phyloP scores from a whole-genome alignment of 2,329 filamentous ascomycete species.

The Ceratocystis cacaofunesta region DNA sequence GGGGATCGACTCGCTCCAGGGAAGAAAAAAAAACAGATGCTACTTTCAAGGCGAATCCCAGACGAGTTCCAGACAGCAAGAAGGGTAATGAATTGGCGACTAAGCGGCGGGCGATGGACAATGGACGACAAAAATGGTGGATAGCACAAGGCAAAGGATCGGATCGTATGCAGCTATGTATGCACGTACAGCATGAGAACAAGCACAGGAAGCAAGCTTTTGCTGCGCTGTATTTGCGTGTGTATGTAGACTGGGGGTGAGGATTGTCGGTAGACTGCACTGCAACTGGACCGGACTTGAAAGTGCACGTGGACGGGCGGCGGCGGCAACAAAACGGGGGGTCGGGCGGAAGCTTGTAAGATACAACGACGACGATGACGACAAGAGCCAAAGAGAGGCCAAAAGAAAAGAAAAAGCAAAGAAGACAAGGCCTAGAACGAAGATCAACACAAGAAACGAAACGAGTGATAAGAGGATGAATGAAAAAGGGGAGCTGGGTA shows the following conservation, averaged over 20 bases:
- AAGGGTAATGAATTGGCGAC: neutral
- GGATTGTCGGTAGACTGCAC: conserved; percentile 5
- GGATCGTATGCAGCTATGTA: conserved; percentile 2
- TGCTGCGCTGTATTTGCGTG: neutral
- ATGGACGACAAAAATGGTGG: no score
- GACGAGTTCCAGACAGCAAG: neutral
- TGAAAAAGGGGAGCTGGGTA: neutral
- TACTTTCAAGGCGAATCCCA: neutral
- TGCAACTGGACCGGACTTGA: conserved; percentile 3
- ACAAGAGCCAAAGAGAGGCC: neutral
- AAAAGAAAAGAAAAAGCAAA: neutral
- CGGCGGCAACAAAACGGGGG: neutral
- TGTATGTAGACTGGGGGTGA: neutral
- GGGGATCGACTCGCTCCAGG: neutral
- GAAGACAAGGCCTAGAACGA: neutral
- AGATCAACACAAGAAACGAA: neutral
- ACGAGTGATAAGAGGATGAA: conserved; percentile 8
- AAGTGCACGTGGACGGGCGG: neutral
- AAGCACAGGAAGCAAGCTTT: neutral
- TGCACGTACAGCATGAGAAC: neutral
- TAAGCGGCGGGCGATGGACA: no score
- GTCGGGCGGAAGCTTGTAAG: neutral
- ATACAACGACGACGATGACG: neutral
- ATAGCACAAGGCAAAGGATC: neutral
- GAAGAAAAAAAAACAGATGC: neutral